Conservation (phyloP, 352 stramenopile genomes). For the Phytophthora tentaculata region DNA sequence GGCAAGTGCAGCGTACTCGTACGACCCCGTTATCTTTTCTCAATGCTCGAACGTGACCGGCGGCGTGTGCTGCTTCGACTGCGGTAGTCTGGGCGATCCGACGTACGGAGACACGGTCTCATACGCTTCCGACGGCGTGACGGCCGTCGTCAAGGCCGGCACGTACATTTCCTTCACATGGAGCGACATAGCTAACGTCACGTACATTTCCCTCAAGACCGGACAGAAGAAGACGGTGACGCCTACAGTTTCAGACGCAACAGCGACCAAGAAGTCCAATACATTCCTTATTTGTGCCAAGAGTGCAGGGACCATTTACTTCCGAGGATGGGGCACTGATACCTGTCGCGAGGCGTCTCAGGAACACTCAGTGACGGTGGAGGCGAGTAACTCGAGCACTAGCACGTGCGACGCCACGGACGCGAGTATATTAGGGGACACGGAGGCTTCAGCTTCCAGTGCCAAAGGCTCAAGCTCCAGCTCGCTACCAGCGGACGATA, state of each 20-base stretch:
- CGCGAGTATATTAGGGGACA: background rate
- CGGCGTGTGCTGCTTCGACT: conserved; percentile 80
- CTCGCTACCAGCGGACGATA: conserved; percentile 24
- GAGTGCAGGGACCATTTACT: conserved; percentile 55
- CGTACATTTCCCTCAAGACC: conserved; percentile 60
- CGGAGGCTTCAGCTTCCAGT: background rate
- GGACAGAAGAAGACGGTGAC: conserved; percentile 75
- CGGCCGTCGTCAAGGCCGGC: conserved; percentile 54
- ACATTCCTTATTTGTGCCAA: conserved; percentile 73
- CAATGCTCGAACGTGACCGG: conserved; percentile 56
- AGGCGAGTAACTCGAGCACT: conserved; percentile 36
- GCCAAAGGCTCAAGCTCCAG: conserved; percentile 19
- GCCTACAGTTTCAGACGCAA: conserved; percentile 42
- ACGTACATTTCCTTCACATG: conserved; percentile 65
- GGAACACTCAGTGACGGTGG: conserved; percentile 54
- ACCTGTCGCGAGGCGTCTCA: conserved; percentile 55
- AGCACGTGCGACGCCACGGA: conserved; percentile 28
- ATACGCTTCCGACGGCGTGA: conserved; percentile 54
- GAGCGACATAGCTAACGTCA: conserved; percentile 56
- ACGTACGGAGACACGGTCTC: conserved; percentile 41
- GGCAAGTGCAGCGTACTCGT: conserved; percentile 55
- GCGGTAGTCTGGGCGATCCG: conserved; percentile 48
- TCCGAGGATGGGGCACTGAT: conserved; percentile 68
- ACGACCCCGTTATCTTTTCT: conserved; percentile 67
- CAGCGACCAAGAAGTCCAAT: conserved; percentile 39